Base-by-base conservation (phyloP, 768 basidiomycete genomes). In the Hericium erinaceus region DNA sequence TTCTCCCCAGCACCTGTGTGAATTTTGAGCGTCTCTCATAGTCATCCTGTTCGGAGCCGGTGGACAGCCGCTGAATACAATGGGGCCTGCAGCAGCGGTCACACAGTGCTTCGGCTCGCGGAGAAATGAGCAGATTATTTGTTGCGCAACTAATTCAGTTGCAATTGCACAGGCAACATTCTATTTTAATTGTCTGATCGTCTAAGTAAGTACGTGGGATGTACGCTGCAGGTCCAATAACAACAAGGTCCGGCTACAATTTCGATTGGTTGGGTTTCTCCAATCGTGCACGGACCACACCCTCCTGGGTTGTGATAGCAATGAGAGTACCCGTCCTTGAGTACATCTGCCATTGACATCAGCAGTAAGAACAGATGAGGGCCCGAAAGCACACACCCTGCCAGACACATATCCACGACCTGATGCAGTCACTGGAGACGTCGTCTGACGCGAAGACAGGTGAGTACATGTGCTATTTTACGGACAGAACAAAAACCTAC, bases 401-500 rank as follows among this genome's bases (percentile, higher is more conserved):
- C 62, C 62, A 22, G 46, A 54, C 33, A 48, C 52, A 37, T 50
- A 33, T 41, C 48, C 60, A 12, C 63, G 55, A 11, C 57, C 56
- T 40, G 20, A 52, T n/a, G 26, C 54, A 39, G 57, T 53, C 22
- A 40, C 48, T 20, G 57, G 56, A 37, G 53, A 60, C 3, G 26
- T 52, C n/a, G 53, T 54, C 59, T 54, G 50, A 22, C 20, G 18
- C 8, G 18, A 11, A 5, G 33, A 33, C 33, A 2, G 33, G 9
- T 33, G 33, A 33, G 33, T 33, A 33, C 33, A 33, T 33, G 33
- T 33, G 33, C 7, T 33, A 33, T 33, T 6, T 7, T 8, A 33
- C 9, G 9, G 33, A 10, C 33, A 33, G 33, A 33, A 33, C 33
- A 33, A 33, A 33, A 33, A 70, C 83, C 59, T 62, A 89, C 89